These are phyloP conservation scores for Dillenia turbinata DNA, from an alignment of 164 flowering plant genomes.

Conservation along the genomic window DNA sequence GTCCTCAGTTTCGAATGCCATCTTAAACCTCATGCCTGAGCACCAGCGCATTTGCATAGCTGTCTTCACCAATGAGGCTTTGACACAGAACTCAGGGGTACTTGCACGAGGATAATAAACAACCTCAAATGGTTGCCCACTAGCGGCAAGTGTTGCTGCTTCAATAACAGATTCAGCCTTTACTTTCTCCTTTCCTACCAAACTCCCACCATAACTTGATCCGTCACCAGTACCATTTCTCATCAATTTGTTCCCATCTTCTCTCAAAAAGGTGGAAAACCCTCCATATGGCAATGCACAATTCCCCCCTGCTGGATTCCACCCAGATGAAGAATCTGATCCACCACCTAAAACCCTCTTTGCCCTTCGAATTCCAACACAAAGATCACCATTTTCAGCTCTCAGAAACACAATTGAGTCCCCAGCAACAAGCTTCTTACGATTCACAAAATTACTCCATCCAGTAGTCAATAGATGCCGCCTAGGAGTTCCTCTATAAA, in stretches of 20 bases:
- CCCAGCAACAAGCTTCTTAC: slow-evolving; percentile 68
- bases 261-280: slow-evolving; percentile 31
- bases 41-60: slow-evolving; percentile 57
- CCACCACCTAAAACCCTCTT: slow-evolving; percentile 48
- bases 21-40: slow-evolving; percentile 65
- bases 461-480: slow-evolving; percentile 66
- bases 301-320: slow-evolving; percentile 41
- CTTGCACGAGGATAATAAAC: slow-evolving; percentile 59
- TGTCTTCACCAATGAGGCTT: slow-evolving; percentile 33
- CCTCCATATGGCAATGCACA: slow-evolving; percentile 31
- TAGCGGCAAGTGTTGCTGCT: slow-evolving; percentile 42
- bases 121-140: slow-evolving; percentile 49
- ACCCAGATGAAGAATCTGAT: slow-evolving; percentile 31
- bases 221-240: slow-evolving; percentile 20
- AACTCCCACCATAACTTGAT: slow-evolving; percentile 9
- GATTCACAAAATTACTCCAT: slow-evolving; percentile 71
- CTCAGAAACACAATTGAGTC: slow-evolving; percentile 65
- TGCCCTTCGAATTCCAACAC: slow-evolving; percentile 58
- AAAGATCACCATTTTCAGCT: slow-evolving; percentile 56
- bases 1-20: slow-evolving; percentile 71
- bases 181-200: slow-evolving; percentile 26
- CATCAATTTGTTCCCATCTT: slow-evolving; percentile 28
- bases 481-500: slow-evolving; percentile 63
- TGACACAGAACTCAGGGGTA: slow-evolving; percentile 65
- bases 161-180: slow-evolving; percentile 44